Evolutionary conservation across 2,329 filamentous ascomycete species (phyloP).

Genomic region (Nemania sp.): DNA sequence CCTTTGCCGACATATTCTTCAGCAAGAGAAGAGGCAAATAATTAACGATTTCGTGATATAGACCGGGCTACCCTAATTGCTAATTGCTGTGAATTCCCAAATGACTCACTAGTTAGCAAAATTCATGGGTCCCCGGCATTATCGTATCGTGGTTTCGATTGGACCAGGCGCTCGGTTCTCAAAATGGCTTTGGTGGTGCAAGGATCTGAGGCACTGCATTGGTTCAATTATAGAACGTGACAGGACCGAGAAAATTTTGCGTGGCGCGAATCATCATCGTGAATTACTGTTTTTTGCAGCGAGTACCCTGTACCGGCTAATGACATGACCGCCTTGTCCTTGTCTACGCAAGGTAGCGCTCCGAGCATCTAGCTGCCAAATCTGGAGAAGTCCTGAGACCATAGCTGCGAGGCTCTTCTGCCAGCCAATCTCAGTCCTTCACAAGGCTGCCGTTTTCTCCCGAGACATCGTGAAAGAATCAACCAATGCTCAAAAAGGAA

Average conservation of each 20-base stretch:
- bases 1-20: too few relatives aligned
- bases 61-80: too few relatives aligned
- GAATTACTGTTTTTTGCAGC: conserved; percentile 10
- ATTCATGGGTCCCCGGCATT: conserved; percentile 5
- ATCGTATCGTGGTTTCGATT: conserved; percentile 1
- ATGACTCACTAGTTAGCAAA: conserved; percentile 18
- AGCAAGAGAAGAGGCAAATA: too few relatives aligned
- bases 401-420: conserved; percentile 6
- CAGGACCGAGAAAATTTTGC: conserved; percentile 27
- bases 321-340: conserved; percentile 4
- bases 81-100: too few relatives aligned
- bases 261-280: conserved; percentile 10
- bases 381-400: not conserved
- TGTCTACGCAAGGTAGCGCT: too few relatives aligned
- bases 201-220: conserved; percentile 13
- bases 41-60: too few relatives aligned
- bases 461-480: too few relatives aligned
- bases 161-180: conserved; percentile 12
- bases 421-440: conserved; percentile 8
- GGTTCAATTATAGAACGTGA: conserved; percentile 24
- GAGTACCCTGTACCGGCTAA: conserved; percentile 3
- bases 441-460: too few relatives aligned
- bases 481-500: too few relatives aligned
- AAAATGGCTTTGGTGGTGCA: conserved; percentile 10
- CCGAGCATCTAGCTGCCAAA: not conserved